Conservation (phyloP, 2,329 filamentous ascomycete species). For the Xylaria sp. region DNA sequence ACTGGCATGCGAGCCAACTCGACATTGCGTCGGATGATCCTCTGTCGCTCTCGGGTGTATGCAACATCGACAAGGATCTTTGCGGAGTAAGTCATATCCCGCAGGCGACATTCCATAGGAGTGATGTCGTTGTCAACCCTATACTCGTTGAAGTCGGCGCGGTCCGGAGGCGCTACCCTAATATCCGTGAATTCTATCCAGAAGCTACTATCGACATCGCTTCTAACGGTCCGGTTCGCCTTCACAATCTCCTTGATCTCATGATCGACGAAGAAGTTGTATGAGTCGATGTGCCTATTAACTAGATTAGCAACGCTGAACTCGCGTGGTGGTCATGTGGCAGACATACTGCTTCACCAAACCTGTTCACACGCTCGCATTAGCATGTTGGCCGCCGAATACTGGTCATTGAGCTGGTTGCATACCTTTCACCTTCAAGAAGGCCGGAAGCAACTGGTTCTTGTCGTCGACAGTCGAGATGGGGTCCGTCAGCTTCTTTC, state of each 20-base stretch:
- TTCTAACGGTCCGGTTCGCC: slow-evolving; percentile 84
- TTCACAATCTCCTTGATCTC: slow-evolving; percentile 97
- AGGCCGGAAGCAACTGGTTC: slow-evolving; percentile 96
- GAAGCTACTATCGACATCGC: slow-evolving; percentile 90
- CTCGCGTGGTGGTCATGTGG: background rate
- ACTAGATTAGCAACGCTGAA: slow-evolving; percentile 16
- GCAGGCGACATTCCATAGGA: slow-evolving; percentile 92
- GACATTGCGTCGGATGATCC: slow-evolving; percentile 74
- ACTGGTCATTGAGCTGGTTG: slow-evolving; percentile 15
- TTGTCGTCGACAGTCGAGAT: slow-evolving; percentile 78
- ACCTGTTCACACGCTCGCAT: slow-evolving; percentile 43
- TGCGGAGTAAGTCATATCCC: slow-evolving; percentile 97
- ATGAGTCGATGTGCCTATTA: slow-evolving; percentile 84
- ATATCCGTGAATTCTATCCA: slow-evolving; percentile 94
- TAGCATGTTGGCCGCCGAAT: slow-evolving; percentile 23
- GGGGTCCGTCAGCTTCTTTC: slow-evolving; percentile 67
- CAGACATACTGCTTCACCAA: slow-evolving; percentile 78
- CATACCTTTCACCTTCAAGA: slow-evolving; percentile 89
- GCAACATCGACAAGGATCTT: slow-evolving; percentile 92
- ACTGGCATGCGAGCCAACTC: slow-evolving; percentile 90
- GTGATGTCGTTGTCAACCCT: slow-evolving; percentile 76
- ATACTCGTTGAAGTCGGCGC: slow-evolving; percentile 73
- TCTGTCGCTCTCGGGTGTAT: slow-evolving; percentile 80
- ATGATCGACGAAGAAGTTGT: slow-evolving; percentile 96
- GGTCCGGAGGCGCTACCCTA: slow-evolving; percentile 78